Evolutionary conservation across 2,329 filamentous ascomycete genomes (phyloP), one percentile per base, ranked within the genome.

Genomic region (Pyrenochaeta sp.): DNA sequence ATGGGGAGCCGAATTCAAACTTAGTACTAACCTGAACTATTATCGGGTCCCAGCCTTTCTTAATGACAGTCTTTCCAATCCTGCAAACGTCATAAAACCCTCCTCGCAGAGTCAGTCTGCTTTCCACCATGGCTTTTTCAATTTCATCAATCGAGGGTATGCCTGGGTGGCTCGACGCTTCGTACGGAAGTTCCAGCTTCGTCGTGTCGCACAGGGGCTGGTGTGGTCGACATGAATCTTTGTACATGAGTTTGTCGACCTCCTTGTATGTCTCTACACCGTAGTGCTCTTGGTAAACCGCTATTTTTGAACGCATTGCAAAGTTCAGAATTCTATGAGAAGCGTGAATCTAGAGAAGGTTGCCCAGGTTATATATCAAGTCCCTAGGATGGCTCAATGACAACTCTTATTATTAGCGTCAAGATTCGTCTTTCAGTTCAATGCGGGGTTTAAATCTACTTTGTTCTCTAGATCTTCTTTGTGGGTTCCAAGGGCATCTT

Each of bases 171-270:
- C 22, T 34, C 13, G 50, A 42, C 13, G 56, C 56, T 44, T 58
- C 51, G 47, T 51, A 58, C 19, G 55, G 55, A 50, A 58, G 37
- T n/a, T 54, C 15, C n/a, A 58, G 34, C 15, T 48, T 58, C n/a
- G 45, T 46, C 12, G n/a, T 37, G 12, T 22, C 8, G 3, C 12
- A 45, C 12, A 10, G 22, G 15, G 28, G 34, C 10, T 3, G 8
- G 3, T n/a, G 27, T 5, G 43, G 25, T 22, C 4, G 2, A 3
- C 9, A 3, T 5, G n/a, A 19, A n/a, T 39, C 36, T 5, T 39
- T 19, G 2, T n/a, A 8, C 10, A n/a, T 3, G 36, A 19, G 3
- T 19, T 10, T 5, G 13, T 2, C 2, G 8, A 13, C 36, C 36
- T 39, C 36, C 5, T 19, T 39, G 13, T 2, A n/a, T n/a, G 36